These are phyloP conservation scores for Solanum sejunctum DNA, from an alignment of 257 asterid genomes.

Conservation along the genomic window DNA sequence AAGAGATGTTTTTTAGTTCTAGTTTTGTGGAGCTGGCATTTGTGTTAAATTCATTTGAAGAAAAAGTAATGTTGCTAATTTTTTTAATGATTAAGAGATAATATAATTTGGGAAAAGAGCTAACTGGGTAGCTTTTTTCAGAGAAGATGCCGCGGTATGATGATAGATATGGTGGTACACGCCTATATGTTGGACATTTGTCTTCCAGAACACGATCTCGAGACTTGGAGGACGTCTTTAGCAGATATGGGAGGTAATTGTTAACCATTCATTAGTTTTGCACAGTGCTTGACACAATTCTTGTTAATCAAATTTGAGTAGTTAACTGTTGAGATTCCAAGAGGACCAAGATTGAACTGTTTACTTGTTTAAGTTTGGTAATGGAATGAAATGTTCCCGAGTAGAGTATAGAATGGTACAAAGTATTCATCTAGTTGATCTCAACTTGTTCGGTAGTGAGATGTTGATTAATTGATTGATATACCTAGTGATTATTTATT, in stretches of 20 bases:
- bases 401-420: not conserved
- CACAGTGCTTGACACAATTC: not conserved
- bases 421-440: not conserved
- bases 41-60: not conserved
- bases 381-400: not conserved
- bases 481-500: not conserved
- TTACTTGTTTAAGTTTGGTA: not conserved
- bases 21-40: not conserved
- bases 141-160: slow-evolving; percentile 49
- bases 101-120: not conserved
- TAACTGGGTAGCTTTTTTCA: not conserved
- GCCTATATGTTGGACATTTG: slow-evolving; percentile 49
- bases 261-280: not conserved
- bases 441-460: not conserved
- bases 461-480: not conserved
- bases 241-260: slow-evolving; percentile 44
- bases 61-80: not conserved
- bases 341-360: not conserved
- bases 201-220: slow-evolving; percentile 48
- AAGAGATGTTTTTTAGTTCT: not conserved
- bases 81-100: not conserved
- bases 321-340: not conserved
- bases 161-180: slow-evolving; percentile 36
- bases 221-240: slow-evolving; percentile 44
- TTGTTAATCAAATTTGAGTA: not conserved